phyloP scores from a whole-genome alignment of 768 basidiomycete genomes.

The Collybia nuda region DNA sequence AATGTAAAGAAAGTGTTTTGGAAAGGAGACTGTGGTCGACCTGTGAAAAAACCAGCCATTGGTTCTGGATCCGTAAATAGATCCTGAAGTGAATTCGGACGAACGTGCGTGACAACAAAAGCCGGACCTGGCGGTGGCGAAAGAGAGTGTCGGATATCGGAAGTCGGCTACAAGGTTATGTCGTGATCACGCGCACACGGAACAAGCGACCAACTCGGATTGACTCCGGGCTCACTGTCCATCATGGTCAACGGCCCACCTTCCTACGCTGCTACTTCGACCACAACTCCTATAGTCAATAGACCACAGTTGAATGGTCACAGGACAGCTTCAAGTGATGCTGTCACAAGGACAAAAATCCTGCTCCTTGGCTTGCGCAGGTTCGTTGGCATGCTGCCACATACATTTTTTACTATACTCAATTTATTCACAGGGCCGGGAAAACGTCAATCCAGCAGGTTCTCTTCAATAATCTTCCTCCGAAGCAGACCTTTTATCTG shows the following conservation, averaged over 20 bases:
- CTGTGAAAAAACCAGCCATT: background rate
- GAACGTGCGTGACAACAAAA: constrained; percentile 26
- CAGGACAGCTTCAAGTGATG: constrained; percentile 18
- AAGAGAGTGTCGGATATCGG: background rate
- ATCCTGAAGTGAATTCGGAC: constrained; percentile 7
- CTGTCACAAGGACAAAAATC: constrained; percentile 59
- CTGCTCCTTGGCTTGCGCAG: constrained; percentile 72
- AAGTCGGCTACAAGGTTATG: constrained; percentile 8
- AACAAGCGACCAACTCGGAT: constrained; percentile 5
- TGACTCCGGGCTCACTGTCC: constrained; percentile 8
- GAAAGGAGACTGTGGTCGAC: background rate
- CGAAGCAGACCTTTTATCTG: constrained; percentile 88
- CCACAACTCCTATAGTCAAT: constrained; percentile 20
- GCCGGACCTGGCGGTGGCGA: background rate
- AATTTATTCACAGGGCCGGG: constrained; percentile 60
- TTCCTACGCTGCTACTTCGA: constrained; percentile 32
- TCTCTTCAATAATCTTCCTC: constrained; percentile 80
- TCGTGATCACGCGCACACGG: constrained; percentile 2
- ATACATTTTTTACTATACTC: constrained; percentile 3
- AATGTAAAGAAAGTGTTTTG: background rate
- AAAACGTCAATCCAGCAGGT: constrained; percentile 92
- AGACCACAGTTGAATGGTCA: constrained; percentile 27
- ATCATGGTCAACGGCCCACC: constrained; percentile 21
- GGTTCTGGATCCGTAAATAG: background rate
- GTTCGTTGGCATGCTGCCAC: constrained; percentile 25